A percentile compares a stretch with the other conserved stretches of the same genome.
Evolutionary conservation across 768 basidiomycete species (phyloP).

Genomic region (Leccinum boreale): DNA sequence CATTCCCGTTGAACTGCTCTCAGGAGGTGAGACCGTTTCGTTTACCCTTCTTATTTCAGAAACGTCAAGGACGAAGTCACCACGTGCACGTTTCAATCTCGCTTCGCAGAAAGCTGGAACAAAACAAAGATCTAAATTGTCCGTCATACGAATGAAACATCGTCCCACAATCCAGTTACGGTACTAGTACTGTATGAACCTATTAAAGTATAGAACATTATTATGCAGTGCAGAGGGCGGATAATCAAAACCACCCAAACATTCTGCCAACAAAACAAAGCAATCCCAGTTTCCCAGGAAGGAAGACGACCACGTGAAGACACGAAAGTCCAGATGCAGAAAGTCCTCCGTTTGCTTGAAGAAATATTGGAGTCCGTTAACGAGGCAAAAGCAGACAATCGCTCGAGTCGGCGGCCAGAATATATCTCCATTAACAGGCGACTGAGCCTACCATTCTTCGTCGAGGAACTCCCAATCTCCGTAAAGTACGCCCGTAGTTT

Average conservation of each 20-base stretch:
- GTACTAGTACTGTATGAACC: neutral
- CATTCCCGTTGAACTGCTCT: neutral
- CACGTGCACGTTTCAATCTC: neutral
- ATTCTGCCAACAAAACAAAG: neutral
- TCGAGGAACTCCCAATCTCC: slow-evolving; percentile 56
- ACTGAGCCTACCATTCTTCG: slow-evolving; percentile 24
- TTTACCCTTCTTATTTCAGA: no score
- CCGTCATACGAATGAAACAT: neutral
- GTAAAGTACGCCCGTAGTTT: slow-evolving; percentile 50
- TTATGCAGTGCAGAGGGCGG: neutral
- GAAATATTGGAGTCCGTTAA: neutral
- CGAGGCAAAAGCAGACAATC: neutral
- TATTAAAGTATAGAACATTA: neutral
- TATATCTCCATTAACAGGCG: neutral
- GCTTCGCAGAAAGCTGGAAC: neutral
- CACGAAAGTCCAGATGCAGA: slow-evolving; percentile 4
- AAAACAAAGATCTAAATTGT: neutral
- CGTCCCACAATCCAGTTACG: neutral
- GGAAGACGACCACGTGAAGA: neutral
- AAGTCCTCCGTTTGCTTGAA: neutral
- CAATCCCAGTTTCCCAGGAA: neutral
- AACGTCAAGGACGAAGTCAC: no score
- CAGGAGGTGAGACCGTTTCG: neutral
- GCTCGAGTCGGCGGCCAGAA: neutral
- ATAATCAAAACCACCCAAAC: neutral